These are phyloP conservation scores for Rhododendron kiyosumense DNA, from an alignment of 148 eudicot species.

Conservation along the genomic window DNA sequence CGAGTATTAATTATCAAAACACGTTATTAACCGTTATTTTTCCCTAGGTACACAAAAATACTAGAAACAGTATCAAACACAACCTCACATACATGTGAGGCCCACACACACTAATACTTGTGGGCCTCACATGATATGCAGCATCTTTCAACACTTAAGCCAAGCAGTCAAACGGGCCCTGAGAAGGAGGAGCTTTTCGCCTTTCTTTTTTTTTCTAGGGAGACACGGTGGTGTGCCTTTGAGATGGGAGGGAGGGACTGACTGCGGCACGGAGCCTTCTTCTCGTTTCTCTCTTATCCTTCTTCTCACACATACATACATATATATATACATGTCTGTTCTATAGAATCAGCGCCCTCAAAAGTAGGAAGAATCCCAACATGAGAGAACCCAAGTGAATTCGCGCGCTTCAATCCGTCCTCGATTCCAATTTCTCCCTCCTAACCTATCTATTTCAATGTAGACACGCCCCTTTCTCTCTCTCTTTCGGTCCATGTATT, in stretches of 20 bases:
- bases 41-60: no score
- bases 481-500: not conserved
- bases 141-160: no score
- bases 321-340: not conserved
- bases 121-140: no score
- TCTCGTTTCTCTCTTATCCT: not conserved
- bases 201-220: no score
- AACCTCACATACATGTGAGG: no score
- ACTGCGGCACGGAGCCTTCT: not conserved
- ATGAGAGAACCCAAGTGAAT: not conserved
- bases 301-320: not conserved
- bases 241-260: not conserved
- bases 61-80: no score
- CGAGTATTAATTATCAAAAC: no score
- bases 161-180: no score
- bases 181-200: no score
- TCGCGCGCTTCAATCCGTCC: not conserved
- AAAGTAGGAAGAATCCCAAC: not conserved
- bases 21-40: no score
- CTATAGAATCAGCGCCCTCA: not conserved
- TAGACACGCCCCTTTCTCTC: not conserved
- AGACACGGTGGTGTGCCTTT: no score
- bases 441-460: not conserved
- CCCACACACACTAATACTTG: no score
- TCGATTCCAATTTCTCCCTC: not conserved